Conservation (phyloP, 73 alveolate species). For the Tetrahymena borealis region DNA sequence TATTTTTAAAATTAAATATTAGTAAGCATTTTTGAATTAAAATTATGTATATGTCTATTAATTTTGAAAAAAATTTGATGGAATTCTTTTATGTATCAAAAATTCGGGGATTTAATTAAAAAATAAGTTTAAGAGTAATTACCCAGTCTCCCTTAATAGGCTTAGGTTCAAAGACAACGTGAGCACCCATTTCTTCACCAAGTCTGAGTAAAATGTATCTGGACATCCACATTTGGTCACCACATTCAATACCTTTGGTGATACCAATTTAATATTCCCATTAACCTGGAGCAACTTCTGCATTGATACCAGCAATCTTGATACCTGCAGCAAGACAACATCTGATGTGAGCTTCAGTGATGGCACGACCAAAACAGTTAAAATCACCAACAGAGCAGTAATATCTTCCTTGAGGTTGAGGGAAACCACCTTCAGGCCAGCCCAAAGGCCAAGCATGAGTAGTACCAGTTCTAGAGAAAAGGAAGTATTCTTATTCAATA, state of each 20-base stretch:
- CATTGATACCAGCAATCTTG: slow-evolving; percentile 81
- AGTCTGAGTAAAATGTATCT: slow-evolving; percentile 50
- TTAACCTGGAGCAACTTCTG: slow-evolving; percentile 90
- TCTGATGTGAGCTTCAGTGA: slow-evolving; percentile 76
- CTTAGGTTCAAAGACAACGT: slow-evolving; percentile 47
- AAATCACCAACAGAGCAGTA: slow-evolving; percentile 83
- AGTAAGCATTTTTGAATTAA: too few species aligned
- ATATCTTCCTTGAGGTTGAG: slow-evolving; percentile 87
- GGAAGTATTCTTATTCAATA: slow-evolving; percentile 87
- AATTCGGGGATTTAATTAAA: neutral
- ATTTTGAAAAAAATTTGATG: too few species aligned
- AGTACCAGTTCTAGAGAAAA: slow-evolving; percentile 52
- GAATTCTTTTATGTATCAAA: too few species aligned
- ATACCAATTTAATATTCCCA: slow-evolving; percentile 92
- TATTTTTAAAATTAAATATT: slow-evolving; percentile 1
- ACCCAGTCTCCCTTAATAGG: slow-evolving; percentile 65
- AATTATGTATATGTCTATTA: too few species aligned
- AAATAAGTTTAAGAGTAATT: neutral
- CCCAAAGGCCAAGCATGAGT: slow-evolving; percentile 64
- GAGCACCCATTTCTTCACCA: slow-evolving; percentile 49
- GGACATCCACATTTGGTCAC: slow-evolving; percentile 89
- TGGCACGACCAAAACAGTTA: slow-evolving; percentile 74
- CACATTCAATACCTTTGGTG: slow-evolving; percentile 77
- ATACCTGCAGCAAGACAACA: slow-evolving; percentile 83
- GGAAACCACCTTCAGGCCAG: slow-evolving; percentile 79